These are phyloP conservation scores for Monascus purpureus DNA, from an alignment of 495 filamentous ascomycete species.

Conservation along the genomic window DNA sequence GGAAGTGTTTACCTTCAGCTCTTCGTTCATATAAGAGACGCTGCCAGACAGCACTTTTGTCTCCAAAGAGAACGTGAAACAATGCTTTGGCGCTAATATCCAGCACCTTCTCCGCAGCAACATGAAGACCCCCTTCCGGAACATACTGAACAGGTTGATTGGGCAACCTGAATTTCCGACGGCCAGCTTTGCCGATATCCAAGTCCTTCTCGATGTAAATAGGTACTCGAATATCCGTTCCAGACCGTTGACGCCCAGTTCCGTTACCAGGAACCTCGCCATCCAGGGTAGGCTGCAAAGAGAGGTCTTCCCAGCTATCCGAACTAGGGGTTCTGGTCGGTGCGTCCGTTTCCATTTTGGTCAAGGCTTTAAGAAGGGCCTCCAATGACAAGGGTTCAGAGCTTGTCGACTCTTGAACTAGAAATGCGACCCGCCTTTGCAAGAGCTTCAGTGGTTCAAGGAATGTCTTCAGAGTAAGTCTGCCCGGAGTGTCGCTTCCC, in stretches of 20 bases:
- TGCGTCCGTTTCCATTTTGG: constrained; percentile 53
- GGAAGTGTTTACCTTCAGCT: constrained; percentile 46
- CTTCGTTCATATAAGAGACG: constrained; percentile 75
- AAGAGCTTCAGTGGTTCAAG: constrained; percentile 74
- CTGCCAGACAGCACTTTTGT: constrained; percentile 88
- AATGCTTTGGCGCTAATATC: constrained; percentile 83
- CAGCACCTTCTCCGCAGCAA: constrained; percentile 60
- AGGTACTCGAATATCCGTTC: constrained; percentile 41
- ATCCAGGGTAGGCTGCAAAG: constrained; percentile 48
- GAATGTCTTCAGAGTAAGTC: constrained; percentile 82
- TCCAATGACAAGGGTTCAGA: constrained; percentile 49
- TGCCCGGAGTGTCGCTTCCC: constrained; percentile 48
- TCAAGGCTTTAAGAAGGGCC: constrained; percentile 48
- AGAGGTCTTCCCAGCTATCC: constrained; percentile 90
- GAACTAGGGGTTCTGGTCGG: constrained; percentile 51
- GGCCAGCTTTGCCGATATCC: constrained; percentile 26
- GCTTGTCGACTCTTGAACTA: constrained; percentile 61
- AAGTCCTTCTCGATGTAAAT: constrained; percentile 51
- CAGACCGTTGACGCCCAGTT: constrained; percentile 15
- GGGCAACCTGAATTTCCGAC: constrained; percentile 63
- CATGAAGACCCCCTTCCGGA: constrained; percentile 61
- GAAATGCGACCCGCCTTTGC: constrained; percentile 66
- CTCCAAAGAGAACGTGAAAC: constrained; percentile 92
- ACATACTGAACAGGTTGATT: constrained; percentile 68
- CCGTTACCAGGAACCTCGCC: constrained; percentile 10